Percentiles rank a stretch among this genome's conserved stretches.
Evolutionary conservation across 1,139 yeast species (phyloP).

Genomic region (Pichia sp.): DNA sequence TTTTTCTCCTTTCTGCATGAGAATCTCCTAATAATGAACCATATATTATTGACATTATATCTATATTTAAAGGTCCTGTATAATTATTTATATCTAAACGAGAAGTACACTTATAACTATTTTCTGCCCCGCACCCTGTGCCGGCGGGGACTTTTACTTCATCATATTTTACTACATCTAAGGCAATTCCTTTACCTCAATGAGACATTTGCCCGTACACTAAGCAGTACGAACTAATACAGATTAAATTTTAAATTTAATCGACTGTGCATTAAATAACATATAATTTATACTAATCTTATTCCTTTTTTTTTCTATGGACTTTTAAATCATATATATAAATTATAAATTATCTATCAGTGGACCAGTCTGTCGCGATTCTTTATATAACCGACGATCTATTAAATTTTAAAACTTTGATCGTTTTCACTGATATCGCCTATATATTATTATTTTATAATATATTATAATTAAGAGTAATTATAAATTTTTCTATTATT

Average conservation of each 20-base stretch:
- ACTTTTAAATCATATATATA: not conserved
- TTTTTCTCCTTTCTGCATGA: constrained; percentile 5
- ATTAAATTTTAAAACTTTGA: constrained; percentile 3
- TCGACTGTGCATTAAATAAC: constrained; percentile 6
- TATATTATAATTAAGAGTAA: constrained; percentile 3
- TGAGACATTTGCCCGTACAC: constrained; percentile 5
- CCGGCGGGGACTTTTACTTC: not conserved
- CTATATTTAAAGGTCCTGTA: constrained; percentile 5
- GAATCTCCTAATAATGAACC: not conserved
- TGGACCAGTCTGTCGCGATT: constrained; percentile 7
- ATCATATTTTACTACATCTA: constrained; percentile 1
- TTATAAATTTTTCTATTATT: constrained; percentile 4
- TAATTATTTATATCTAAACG: constrained; percentile 5
- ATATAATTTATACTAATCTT: not conserved
- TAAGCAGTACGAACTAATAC: not conserved
- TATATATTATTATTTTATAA: constrained; percentile 2
- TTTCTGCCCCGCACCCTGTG: not conserved
- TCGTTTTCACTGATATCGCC: constrained; percentile 6
- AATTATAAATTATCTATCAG: not conserved
- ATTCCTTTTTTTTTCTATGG: not conserved
- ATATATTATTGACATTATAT: not conserved
- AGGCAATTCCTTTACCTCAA: constrained; percentile 5
- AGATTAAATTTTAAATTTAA: not conserved
- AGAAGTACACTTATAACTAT: constrained; percentile 3
- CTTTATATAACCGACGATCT: constrained; percentile 7